These are phyloP conservation scores for Xylariaceae sp. DNA, from an alignment of 2,329 filamentous ascomycete species.

Conservation along the genomic window DNA sequence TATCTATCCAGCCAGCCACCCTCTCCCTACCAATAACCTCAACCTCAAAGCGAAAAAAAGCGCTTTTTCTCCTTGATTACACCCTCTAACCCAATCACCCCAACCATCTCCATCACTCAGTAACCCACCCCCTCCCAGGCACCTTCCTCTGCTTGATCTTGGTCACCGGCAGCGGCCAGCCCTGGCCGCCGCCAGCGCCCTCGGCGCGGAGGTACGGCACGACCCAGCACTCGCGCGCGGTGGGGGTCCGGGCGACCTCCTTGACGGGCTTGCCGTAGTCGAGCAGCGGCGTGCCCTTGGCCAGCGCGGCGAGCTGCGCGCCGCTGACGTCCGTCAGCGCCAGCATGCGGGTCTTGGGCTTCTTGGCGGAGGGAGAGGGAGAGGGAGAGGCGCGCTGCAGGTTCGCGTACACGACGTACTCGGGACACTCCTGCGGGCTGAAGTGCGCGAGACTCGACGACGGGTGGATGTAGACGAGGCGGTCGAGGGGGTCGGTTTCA, in stretches of 20 bases:
- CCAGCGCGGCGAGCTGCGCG: constrained; percentile 74
- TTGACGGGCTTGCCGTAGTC: constrained; percentile 90
- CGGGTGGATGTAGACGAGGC: constrained; percentile 85
- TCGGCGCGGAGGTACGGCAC: constrained; percentile 76
- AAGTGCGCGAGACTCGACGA: constrained; percentile 76
- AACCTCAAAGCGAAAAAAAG: no score
- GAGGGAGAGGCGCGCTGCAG: constrained; percentile 69
- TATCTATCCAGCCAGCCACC: no score
- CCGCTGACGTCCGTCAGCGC: constrained; percentile 79
- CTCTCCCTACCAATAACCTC: no score
- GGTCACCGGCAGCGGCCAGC: constrained; percentile 84
- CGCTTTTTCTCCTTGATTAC: no score
- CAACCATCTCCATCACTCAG: constrained; percentile 46
- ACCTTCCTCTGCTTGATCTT: constrained; percentile 82
- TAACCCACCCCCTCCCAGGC: constrained; percentile 72
- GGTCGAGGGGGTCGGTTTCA: constrained; percentile 53
- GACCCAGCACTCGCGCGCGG: constrained; percentile 76
- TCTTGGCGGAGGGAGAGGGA: constrained; percentile 50
- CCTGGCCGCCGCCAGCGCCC: constrained; percentile 60
- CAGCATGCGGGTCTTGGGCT: constrained; percentile 81
- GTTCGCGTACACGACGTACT: constrained; percentile 85
- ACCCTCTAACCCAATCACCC: no score
- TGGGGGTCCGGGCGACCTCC: constrained; percentile 61
- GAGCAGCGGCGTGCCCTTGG: constrained; percentile 82
- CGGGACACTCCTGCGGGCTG: constrained; percentile 73